phyloP scores from a whole-genome alignment of 495 filamentous ascomycete species.

The Xylaria castorea region DNA sequence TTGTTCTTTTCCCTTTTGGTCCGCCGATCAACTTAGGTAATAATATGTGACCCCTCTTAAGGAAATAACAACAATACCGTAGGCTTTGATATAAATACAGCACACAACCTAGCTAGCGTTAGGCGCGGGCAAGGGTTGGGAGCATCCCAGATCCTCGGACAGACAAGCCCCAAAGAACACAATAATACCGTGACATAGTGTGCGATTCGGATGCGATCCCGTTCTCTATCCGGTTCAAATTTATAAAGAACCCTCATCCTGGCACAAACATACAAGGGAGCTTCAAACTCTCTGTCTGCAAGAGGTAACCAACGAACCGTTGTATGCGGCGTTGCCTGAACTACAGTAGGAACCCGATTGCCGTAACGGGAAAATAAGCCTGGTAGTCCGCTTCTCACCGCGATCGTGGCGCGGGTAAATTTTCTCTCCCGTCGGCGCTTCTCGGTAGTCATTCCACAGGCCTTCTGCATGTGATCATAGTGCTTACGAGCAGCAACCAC shows the following conservation, averaged over 20 bases:
- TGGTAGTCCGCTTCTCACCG: background rate
- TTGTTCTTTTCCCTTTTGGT: conserved; percentile 3
- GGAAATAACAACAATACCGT: background rate
- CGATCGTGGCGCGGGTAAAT: conserved; percentile 2
- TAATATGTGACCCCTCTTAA: conserved; percentile 6
- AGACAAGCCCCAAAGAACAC: background rate
- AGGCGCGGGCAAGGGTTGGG: background rate
- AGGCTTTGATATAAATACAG: conserved; percentile 5
- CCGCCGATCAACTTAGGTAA: conserved; percentile 1
- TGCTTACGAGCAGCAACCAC: background rate
- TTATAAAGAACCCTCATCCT: background rate
- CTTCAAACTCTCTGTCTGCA: conserved; percentile 7
- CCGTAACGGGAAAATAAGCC: conserved; percentile 11
- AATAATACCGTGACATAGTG: conserved; percentile 13
- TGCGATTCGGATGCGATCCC: conserved; percentile 2
- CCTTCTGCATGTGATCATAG: conserved; percentile 9
- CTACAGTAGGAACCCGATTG: background rate
- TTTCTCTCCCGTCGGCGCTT: conserved; percentile 7
- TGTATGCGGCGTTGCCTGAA: conserved; percentile 2
- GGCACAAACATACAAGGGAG: background rate
- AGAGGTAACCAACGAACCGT: conserved; percentile 14
- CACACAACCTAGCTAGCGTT: conserved; percentile 7
- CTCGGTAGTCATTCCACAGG: conserved; percentile 1
- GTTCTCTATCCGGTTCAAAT: conserved; percentile 8
- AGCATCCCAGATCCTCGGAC: conserved; percentile 25